Evolutionary conservation across 2,329 filamentous ascomycete genomes (phyloP).

Genomic region (Lachnellula suecica): DNA sequence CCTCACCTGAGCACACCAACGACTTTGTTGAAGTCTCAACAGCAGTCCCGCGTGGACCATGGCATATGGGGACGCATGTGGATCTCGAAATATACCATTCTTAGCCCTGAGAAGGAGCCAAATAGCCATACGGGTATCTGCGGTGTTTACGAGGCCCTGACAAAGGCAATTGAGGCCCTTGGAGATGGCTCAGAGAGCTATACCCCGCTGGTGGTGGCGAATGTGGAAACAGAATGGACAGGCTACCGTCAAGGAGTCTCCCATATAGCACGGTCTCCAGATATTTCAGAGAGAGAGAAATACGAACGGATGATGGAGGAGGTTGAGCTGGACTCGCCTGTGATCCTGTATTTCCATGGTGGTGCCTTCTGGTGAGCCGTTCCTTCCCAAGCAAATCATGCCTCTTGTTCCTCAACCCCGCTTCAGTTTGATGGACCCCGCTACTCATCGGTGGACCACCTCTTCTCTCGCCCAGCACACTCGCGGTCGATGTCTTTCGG

Average conservation of each 20-base stretch:
- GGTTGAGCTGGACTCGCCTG: not conserved
- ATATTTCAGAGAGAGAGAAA: not conserved
- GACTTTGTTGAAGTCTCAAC: not conserved
- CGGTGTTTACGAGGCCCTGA: not conserved
- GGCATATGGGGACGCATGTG: not conserved
- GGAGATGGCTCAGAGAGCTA: not conserved
- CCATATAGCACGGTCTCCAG: not conserved
- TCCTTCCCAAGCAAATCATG: not conserved
- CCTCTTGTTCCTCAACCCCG: not conserved
- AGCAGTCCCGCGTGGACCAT: not conserved
- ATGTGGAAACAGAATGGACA: not conserved
- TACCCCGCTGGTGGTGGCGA: not conserved
- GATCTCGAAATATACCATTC: not conserved
- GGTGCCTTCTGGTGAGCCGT: conserved; percentile 1
- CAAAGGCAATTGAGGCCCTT: not conserved
- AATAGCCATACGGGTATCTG: not conserved
- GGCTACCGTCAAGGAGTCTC: not conserved
- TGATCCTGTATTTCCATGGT: conserved; percentile 1
- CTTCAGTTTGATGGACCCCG: conserved; percentile 1
- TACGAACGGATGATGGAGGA: conserved; percentile 1
- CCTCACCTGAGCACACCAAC: not conserved
- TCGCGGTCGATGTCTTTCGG: not conserved
- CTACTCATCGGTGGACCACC: not conserved
- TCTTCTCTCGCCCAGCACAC: not conserved
- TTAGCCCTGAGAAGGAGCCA: not conserved